phyloP scores from a whole-genome alignment of 441 rosid genomes.

The Macaranga tanarius region DNA sequence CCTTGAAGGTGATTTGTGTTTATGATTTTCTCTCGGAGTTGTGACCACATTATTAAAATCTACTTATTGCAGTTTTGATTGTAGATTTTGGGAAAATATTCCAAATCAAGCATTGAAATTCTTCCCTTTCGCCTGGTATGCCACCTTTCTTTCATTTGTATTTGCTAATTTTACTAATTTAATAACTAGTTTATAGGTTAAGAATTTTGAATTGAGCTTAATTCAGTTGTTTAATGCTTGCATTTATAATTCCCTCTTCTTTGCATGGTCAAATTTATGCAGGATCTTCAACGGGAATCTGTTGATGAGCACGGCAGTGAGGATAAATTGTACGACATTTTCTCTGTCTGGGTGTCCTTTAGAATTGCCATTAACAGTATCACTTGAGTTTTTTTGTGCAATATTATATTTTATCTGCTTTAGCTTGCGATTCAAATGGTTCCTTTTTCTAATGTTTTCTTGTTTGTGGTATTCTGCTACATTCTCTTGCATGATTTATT shows the following conservation, averaged over 20 bases:
- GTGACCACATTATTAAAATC: conserved; percentile 10
- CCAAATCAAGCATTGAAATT: conserved; percentile 43
- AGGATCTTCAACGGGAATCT: conserved; percentile 30
- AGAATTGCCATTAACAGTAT: not conserved
- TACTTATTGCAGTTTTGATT: conserved; percentile 25
- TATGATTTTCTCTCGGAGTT: conserved; percentile 14
- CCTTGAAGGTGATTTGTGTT: conserved; percentile 43
- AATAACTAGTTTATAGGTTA: not conserved
- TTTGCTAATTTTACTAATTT: not conserved
- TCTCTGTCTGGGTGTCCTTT: not conserved
- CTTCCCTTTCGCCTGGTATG: conserved; percentile 49
- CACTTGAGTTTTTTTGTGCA: not conserved
- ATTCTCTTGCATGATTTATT: not conserved
- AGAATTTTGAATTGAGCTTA: not conserved
- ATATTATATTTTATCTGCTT: not conserved
- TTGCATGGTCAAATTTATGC: conserved; percentile 10
- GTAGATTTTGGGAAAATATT: conserved; percentile 55
- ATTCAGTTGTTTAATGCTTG: not conserved
- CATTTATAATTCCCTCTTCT: conserved; percentile 9
- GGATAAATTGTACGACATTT: conserved; percentile 39
- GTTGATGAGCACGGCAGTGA: conserved; percentile 24
- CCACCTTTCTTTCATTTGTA: conserved; percentile 8
- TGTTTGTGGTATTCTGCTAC: not conserved
- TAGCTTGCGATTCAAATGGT: not conserved
- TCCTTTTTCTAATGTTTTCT: not conserved